Evolutionary conservation across 495 filamentous ascomycete species (phyloP), one percentile per base, ranked within the genome.

Genomic region (Cairneyella variabilis): DNA sequence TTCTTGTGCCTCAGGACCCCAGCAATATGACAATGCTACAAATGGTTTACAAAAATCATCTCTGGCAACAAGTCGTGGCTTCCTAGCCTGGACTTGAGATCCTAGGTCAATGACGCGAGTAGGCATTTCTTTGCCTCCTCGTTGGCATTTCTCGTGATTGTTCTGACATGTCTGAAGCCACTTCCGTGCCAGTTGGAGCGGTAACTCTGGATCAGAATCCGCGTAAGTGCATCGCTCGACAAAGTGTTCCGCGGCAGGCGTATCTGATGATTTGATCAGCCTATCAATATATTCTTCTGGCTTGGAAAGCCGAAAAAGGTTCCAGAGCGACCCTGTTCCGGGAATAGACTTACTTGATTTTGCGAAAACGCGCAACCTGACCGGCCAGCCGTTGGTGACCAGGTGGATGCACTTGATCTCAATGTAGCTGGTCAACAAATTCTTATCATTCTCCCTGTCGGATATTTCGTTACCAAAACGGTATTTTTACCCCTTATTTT

Each of bases 21-120:
- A 66, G 37, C 61, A 66, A 27, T 66, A 64, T 0, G 55, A 59
- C 2, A 64, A 46, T 11, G 59, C 59, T 2, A 62, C 21, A 12
- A 62, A 64, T 14, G 59, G 59, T 46, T 59, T 56, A 1, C 54
- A 52, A 3, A 61, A 14, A 0, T n/a, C 18, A 3, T 36, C 46
- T 1, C 56, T 28, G 2, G 30, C 34, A 2, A 64, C 48, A 3
- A 64, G 36, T 2, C 34, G 48, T 12, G 27, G 56, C 6, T 39
- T 44, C n/a, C 18, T 36, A 21, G 56, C 38, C 3, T 48, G 42
- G n/a, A n/a, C n/a, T 4, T 44, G 12, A 30, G 7, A 8, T 2
- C 62, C 62, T 1, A 64, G 10, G 21, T 56, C 57, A 11, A 64
- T 32, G 9, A 64, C 59, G 0, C 62, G 57, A 16, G 62, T 64